phyloP scores from a whole-genome alignment of 352 stramenopile genomes.

The Phytophthora vignae region DNA sequence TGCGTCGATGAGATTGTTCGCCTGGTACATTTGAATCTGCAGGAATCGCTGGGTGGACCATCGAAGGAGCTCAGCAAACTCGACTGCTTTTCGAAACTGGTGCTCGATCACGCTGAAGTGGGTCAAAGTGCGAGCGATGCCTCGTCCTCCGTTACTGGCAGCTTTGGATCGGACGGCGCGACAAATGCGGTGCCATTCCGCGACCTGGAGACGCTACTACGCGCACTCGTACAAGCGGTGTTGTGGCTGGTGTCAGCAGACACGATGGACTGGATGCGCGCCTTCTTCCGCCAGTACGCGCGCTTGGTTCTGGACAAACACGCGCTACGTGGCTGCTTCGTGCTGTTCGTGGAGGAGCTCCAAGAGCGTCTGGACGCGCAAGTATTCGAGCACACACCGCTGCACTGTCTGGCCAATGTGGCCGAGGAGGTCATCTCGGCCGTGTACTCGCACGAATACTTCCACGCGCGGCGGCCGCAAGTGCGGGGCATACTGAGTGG shows the following conservation, averaged over 20 bases:
- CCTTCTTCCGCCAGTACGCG: conserved; percentile 44
- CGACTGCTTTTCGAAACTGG: conserved; percentile 51
- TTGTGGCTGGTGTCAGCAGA: conserved; percentile 55
- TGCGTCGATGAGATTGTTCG: conserved; percentile 54
- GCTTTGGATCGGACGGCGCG: neutral
- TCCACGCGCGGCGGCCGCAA: conserved; percentile 41
- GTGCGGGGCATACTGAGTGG: conserved; percentile 49
- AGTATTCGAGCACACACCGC: conserved; percentile 40
- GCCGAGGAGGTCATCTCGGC: conserved; percentile 58
- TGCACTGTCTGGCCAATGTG: conserved; percentile 39
- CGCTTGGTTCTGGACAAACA: conserved; percentile 38
- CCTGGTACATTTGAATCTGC: conserved; percentile 37
- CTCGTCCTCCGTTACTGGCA: neutral
- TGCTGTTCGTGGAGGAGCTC: conserved; percentile 39
- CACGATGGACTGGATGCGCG: conserved; percentile 40
- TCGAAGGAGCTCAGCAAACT: conserved; percentile 26
- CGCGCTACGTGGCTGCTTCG: conserved; percentile 38
- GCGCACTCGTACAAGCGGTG: conserved; percentile 33
- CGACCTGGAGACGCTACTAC: conserved; percentile 47
- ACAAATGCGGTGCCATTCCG: conserved; percentile 14
- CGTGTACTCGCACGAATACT: conserved; percentile 57
- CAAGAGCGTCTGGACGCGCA: conserved; percentile 48
- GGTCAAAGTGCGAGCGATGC: conserved; percentile 4
- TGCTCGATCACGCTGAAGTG: conserved; percentile 38
- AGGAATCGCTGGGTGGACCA: conserved; percentile 28